A percentile compares a stretch with the other conserved stretches of the same genome.
Conservation (phyloP, 1,284 basidiomycete species). For the Tilletia setariae region DNA sequence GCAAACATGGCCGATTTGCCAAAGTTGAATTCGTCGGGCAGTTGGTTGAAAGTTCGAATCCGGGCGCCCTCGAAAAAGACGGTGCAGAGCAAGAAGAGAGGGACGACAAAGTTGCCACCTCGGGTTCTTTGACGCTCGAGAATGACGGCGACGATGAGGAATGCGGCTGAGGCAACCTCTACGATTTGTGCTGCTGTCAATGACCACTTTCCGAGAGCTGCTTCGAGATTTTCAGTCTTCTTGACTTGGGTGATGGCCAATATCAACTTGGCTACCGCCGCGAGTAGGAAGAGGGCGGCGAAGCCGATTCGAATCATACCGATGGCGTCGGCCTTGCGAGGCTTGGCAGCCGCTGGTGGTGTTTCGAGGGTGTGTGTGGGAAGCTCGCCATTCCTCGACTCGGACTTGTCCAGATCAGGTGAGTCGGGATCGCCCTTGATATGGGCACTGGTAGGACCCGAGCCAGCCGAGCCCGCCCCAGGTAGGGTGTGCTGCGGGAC, state of each 20-base stretch:
- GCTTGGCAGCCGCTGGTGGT: too few relatives aligned
- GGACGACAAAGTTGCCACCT: constrained; percentile 8
- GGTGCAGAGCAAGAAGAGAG: neutral
- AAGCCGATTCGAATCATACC: neutral
- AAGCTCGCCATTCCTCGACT: neutral
- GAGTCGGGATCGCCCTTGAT: neutral
- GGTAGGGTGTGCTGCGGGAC: neutral
- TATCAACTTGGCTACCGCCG: neutral
- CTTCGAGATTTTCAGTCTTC: neutral
- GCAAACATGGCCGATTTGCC: neutral
- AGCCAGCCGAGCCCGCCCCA: too few relatives aligned
- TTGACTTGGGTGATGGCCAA: neutral
- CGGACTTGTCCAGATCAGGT: neutral
- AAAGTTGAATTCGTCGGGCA: neutral
- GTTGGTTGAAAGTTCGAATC: neutral
- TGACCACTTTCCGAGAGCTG: neutral
- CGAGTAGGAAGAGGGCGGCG: neutral
- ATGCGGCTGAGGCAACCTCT: neutral
- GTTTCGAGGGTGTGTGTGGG: neutral
- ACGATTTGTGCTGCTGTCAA: neutral
- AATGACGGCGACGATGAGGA: neutral
- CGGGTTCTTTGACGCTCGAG: neutral
- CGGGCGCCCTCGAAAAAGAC: constrained; percentile 12
- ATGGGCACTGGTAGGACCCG: too few relatives aligned
- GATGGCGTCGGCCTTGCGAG: too few relatives aligned